Conservation (phyloP, 768 basidiomycete genomes). For the Russula vinacea region DNA sequence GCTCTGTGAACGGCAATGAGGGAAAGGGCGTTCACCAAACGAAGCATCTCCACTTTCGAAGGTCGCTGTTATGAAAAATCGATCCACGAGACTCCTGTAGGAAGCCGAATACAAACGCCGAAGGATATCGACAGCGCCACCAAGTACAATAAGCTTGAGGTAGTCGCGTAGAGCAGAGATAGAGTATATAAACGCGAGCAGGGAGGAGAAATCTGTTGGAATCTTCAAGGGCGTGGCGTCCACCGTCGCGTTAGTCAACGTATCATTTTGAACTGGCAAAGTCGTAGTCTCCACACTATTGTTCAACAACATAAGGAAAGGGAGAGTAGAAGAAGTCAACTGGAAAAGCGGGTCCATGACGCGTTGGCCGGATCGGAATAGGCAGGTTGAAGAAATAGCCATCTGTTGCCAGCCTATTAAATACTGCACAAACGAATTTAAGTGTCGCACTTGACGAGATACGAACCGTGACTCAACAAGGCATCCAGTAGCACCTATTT, state of each 20-base stretch:
- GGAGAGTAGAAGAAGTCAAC: neutral
- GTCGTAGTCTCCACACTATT: neutral
- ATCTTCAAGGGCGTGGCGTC: constrained; percentile 12
- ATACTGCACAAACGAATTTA: too few species aligned
- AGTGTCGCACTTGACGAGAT: too few species aligned
- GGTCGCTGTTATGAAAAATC: constrained; percentile 60
- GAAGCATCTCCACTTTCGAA: constrained; percentile 58
- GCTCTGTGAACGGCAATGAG: constrained; percentile 7
- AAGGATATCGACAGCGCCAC: constrained; percentile 56
- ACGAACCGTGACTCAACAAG: too few species aligned
- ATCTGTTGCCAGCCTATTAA: too few species aligned
- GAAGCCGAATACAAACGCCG: constrained; percentile 46
- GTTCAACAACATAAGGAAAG: constrained; percentile 16
- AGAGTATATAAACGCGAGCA: constrained; percentile 49
- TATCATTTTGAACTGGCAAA: neutral
- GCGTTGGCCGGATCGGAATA: too few species aligned
- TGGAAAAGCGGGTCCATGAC: neutral
- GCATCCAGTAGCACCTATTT: too few species aligned
- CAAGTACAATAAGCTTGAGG: constrained; percentile 59
- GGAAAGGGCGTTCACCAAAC: constrained; percentile 45
- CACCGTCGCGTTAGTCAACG: constrained; percentile 9
- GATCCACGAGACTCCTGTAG: constrained; percentile 47
- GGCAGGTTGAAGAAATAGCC: too few species aligned
- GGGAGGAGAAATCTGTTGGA: constrained; percentile 36
- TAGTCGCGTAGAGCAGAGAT: constrained; percentile 59